Evolutionary conservation across 2,329 filamentous ascomycete genomes (phyloP).

Genomic region (Orbilia ellipsospora): DNA sequence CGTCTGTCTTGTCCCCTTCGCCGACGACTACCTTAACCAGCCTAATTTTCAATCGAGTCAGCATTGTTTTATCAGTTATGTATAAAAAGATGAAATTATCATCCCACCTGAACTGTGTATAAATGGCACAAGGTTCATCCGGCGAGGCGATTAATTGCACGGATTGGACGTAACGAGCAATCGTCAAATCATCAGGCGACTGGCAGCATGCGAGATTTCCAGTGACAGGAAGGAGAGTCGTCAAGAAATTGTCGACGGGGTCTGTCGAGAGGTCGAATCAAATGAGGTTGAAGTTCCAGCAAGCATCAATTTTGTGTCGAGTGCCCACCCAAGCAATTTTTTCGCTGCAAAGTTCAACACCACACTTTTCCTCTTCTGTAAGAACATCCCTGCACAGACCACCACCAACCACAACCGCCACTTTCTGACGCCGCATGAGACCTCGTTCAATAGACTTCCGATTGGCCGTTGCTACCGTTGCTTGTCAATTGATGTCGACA

Average conservation of each 20-base stretch:
- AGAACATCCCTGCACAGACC: conserved; percentile 8
- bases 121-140: conserved; percentile 36
- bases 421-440: neutral
- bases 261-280: neutral
- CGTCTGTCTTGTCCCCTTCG: conserved; percentile 33
- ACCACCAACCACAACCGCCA: conserved; percentile 12
- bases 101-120: conserved; percentile 38
- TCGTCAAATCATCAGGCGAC: conserved; percentile 42
- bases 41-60: conserved; percentile 5
- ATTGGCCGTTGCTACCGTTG: conserved; percentile 16
- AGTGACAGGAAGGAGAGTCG: conserved; percentile 22
- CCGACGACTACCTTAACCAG: conserved; percentile 46
- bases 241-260: conserved; percentile 5
- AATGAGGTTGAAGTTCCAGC: conserved; percentile 21
- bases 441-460: conserved; percentile 21
- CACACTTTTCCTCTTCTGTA: conserved; percentile 34
- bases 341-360: conserved; percentile 51
- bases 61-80: neutral
- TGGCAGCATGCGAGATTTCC: conserved; percentile 3
- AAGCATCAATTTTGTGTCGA: conserved; percentile 36
- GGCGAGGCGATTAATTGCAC: conserved; percentile 15
- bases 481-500: conserved; percentile 24
- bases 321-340: conserved; percentile 44
- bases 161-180: neutral
- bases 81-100: neutral